Percentiles rank a stretch among this genome's conserved stretches.
Conservation (phyloP, 495 filamentous ascomycete species). For the Talaromyces liani region DNA sequence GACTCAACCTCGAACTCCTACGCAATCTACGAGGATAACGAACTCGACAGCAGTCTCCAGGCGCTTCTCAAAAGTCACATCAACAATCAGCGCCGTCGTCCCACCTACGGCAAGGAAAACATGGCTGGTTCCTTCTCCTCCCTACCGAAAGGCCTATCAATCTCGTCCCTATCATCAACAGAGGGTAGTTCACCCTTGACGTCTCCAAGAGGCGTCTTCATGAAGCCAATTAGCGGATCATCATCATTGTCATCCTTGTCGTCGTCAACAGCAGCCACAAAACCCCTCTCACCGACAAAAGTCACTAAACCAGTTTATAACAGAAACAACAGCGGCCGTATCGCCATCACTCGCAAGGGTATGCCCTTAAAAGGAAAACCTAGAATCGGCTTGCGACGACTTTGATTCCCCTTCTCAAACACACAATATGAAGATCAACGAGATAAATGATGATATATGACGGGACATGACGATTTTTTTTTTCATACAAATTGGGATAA, state of each 20-base stretch:
- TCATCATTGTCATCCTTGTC: slow-evolving; percentile 5
- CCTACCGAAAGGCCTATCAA: neutral
- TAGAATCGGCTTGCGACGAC: slow-evolving; percentile 31
- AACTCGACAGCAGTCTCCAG: neutral
- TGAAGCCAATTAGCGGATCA: slow-evolving; percentile 6
- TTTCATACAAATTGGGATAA: neutral
- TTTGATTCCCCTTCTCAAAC: slow-evolving; percentile 16
- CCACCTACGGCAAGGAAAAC: slow-evolving; percentile 32
- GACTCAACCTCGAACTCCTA: neutral
- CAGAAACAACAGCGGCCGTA: neutral
- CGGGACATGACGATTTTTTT: neutral
- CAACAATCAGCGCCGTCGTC: slow-evolving; percentile 12
- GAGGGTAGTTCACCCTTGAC: no score
- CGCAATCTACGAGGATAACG: slow-evolving; percentile 31
- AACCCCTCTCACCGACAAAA: slow-evolving; percentile 9
- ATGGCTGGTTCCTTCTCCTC: slow-evolving; percentile 8
- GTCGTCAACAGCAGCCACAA: neutral
- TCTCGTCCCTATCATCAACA: neutral
- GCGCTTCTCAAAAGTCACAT: neutral
- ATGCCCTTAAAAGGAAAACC: slow-evolving; percentile 20
- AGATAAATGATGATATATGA: neutral
- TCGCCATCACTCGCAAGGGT: slow-evolving; percentile 19
- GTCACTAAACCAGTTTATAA: slow-evolving; percentile 12
- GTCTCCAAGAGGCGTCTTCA: neutral
- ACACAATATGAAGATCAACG: neutral